These are phyloP conservation scores for Chaetomidium leptoderma DNA, from an alignment of 495 filamentous ascomycete species.

Conservation along the genomic window DNA sequence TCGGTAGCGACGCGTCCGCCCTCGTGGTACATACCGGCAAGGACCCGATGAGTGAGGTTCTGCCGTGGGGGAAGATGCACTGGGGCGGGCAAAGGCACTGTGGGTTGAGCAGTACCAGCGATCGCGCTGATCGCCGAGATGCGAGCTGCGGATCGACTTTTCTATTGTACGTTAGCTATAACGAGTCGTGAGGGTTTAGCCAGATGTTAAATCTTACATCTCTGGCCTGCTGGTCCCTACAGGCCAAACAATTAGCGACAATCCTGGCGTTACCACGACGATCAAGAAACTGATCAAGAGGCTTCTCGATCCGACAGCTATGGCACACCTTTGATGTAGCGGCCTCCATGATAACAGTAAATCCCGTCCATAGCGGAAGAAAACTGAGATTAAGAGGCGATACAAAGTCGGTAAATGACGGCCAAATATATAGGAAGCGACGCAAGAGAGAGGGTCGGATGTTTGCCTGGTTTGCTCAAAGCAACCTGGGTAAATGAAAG, in stretches of 20 bases:
- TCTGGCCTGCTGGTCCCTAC: neutral
- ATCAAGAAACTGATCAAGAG: neutral
- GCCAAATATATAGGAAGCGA: too few relatives aligned
- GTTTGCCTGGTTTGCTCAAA: too few relatives aligned
- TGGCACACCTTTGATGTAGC: neutral
- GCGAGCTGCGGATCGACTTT: neutral
- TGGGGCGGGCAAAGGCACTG: neutral
- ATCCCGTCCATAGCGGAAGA: conserved; percentile 1
- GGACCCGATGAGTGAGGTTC: neutral
- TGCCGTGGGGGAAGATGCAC: neutral
- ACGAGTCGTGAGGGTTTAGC: neutral
- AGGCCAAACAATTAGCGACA: neutral
- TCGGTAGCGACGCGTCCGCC: neutral
- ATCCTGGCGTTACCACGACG: neutral
- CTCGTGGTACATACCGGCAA: neutral
- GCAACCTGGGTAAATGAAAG: too few relatives aligned
- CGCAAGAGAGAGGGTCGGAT: too few relatives aligned
- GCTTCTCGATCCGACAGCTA: neutral
- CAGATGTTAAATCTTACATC: neutral
- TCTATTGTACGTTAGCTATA: neutral
- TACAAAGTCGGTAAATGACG: too few relatives aligned
- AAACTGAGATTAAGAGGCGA: neutral
- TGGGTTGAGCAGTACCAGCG: neutral
- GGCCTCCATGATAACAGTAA: neutral
- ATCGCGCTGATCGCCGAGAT: neutral